A percentile compares a stretch with the other conserved stretches of the same genome.
These are phyloP conservation scores for Arabidopsis arenosa DNA, from an alignment of 345 rosid genomes.

Conservation along the genomic window DNA sequence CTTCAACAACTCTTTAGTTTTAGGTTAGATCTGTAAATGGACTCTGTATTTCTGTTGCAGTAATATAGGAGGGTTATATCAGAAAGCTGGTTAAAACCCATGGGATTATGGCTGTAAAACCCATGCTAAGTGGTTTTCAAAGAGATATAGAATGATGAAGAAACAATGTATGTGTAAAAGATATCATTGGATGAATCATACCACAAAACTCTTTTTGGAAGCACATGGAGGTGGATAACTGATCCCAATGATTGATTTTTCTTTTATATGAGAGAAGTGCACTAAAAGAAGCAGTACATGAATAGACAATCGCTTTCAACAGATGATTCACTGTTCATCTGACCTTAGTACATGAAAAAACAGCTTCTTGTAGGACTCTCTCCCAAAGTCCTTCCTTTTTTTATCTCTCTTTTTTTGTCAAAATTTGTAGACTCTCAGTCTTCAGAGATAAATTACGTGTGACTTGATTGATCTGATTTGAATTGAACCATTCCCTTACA, in stretches of 20 bases:
- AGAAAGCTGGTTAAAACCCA: neutral
- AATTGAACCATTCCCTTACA: constrained; percentile 27
- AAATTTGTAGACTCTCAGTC: constrained; percentile 23
- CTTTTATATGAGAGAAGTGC: constrained; percentile 29
- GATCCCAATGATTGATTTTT: constrained; percentile 47
- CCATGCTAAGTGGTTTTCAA: neutral
- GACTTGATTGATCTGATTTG: constrained; percentile 45
- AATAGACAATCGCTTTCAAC: constrained; percentile 44
- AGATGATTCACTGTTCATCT: constrained; percentile 41
- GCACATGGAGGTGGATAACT: constrained; percentile 45
- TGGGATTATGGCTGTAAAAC: neutral
- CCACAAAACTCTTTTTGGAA: constrained; percentile 41
- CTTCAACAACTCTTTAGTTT: neutral
- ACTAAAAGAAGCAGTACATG: constrained; percentile 48
- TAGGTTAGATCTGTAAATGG: constrained; percentile 3
- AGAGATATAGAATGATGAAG: constrained; percentile 17
- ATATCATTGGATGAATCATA: constrained; percentile 21
- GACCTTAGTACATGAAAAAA: constrained; percentile 47
- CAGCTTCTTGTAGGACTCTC: constrained; percentile 35
- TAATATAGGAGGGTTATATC: neutral
- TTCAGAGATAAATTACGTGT: constrained; percentile 18
- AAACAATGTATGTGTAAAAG: constrained; percentile 31
- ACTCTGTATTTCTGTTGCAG: neutral
- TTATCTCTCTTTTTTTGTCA: constrained; percentile 25
- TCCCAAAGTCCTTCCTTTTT: neutral